Evolutionary conservation across 2,329 filamentous ascomycete species (phyloP).

Genomic region (Annulohypoxylon truncatum): DNA sequence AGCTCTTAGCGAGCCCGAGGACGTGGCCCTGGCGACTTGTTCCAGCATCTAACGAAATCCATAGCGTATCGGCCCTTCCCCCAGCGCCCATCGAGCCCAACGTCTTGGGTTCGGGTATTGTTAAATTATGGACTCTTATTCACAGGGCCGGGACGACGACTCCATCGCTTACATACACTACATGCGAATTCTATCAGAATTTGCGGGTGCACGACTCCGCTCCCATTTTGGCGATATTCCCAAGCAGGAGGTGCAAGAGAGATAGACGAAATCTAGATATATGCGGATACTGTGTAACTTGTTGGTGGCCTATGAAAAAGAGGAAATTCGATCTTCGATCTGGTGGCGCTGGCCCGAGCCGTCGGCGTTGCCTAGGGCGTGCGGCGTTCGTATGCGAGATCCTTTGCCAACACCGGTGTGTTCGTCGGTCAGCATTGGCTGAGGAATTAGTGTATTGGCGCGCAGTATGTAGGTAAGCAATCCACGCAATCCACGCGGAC

Average conservation of each 20-base stretch:
- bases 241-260: background rate
- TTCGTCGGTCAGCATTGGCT: background rate
- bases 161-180: background rate
- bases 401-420: background rate
- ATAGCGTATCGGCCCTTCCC: conserved; percentile 27
- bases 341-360: conserved; percentile 26
- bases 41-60: background rate
- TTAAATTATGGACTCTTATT: conserved; percentile 3
- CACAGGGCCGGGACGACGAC: background rate
- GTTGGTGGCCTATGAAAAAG: conserved; percentile 3
- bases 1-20: conserved; percentile 20
- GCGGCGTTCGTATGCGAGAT: background rate
- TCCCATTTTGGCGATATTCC: background rate
- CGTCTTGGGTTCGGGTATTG: conserved; percentile 16
- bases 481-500: background rate
- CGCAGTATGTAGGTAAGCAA: background rate
- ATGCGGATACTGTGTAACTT: background rate
- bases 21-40: conserved; percentile 24
- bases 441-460: background rate
- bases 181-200: background rate
- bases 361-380: conserved; percentile 15
- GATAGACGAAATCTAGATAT: background rate
- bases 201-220: background rate
- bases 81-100: conserved; percentile 22
- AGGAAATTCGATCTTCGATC: conserved; percentile 8